Evolutionary conservation across 2,329 filamentous ascomycete genomes (phyloP).

Genomic region (Zymoseptoria ardabiliae): DNA sequence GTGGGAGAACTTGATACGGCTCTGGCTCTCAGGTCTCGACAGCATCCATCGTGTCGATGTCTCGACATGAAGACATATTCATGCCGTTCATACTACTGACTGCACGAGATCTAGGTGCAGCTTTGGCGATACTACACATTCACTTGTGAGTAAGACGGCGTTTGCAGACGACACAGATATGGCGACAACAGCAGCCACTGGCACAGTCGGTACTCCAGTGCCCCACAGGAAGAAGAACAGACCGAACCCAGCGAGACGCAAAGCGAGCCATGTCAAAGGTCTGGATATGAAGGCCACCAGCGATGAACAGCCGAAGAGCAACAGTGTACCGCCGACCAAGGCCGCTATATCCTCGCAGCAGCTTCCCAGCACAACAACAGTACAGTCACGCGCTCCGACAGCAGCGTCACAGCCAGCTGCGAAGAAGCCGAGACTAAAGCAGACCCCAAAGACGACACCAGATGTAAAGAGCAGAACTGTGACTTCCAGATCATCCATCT

Average conservation of each 20-base stretch:
- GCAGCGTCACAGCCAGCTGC: neutral
- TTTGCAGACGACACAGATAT: neutral
- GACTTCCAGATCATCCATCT: neutral
- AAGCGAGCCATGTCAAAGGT: conserved; percentile 4
- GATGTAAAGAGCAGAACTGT: neutral
- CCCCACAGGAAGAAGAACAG: conserved; percentile 10
- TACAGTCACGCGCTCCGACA: neutral
- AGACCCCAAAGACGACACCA: neutral
- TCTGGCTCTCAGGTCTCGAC: neutral
- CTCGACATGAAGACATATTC: neutral
- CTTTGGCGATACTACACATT: neutral
- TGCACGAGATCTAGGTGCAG: neutral
- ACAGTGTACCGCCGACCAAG: neutral
- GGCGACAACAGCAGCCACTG: conserved; percentile 3
- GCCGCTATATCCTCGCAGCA: neutral
- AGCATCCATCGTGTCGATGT: no score
- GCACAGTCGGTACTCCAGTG: neutral
- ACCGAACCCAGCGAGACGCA: conserved; percentile 19
- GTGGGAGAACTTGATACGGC: neutral
- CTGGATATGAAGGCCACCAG: conserved; percentile 2
- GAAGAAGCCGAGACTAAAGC: neutral
- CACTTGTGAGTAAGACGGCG: neutral
- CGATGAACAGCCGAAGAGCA: neutral
- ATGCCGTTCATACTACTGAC: neutral
- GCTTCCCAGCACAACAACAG: neutral